phyloP scores from a whole-genome alignment of 495 filamentous ascomycete species.

The Monascus purpureus region DNA sequence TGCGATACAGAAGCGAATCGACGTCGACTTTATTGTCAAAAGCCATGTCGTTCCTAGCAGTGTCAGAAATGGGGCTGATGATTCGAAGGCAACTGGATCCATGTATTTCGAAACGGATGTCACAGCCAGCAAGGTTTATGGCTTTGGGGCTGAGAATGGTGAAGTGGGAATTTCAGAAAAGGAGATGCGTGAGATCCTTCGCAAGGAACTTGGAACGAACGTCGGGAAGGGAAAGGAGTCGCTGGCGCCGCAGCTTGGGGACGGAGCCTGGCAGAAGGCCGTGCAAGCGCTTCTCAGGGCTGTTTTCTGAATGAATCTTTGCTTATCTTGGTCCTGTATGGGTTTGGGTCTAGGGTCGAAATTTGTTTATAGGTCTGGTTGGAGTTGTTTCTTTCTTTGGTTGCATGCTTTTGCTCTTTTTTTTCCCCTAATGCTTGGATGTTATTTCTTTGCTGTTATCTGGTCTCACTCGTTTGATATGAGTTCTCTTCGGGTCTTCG shows the following conservation, averaged over 20 bases:
- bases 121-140: slow-evolving; percentile 31
- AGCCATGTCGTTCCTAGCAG: slow-evolving; percentile 11
- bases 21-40: slow-evolving; percentile 30
- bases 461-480: too few species aligned
- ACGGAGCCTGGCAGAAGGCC: slow-evolving; percentile 29
- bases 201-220: slow-evolving; percentile 12
- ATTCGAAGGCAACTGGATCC: slow-evolving; percentile 10
- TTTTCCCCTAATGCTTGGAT: too few species aligned
- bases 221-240: slow-evolving; percentile 8
- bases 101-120: slow-evolving; percentile 28
- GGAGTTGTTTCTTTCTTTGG: too few species aligned
- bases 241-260: slow-evolving; percentile 15
- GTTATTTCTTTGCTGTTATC: too few species aligned
- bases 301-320: slow-evolving; percentile 17
- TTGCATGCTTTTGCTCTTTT: too few species aligned
- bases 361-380: too few species aligned
- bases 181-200: slow-evolving; percentile 26
- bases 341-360: too few species aligned
- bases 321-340: too few species aligned
- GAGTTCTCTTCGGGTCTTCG: too few species aligned
- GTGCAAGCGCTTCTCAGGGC: slow-evolving; percentile 22
- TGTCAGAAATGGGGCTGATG: too few species aligned
- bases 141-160: slow-evolving; percentile 18
- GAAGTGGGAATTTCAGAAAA: slow-evolving; percentile 19
- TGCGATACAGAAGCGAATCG: slow-evolving; percentile 14